Conservation (phyloP, 2,329 filamentous ascomycete species). For the Cercospora janseana region DNA sequence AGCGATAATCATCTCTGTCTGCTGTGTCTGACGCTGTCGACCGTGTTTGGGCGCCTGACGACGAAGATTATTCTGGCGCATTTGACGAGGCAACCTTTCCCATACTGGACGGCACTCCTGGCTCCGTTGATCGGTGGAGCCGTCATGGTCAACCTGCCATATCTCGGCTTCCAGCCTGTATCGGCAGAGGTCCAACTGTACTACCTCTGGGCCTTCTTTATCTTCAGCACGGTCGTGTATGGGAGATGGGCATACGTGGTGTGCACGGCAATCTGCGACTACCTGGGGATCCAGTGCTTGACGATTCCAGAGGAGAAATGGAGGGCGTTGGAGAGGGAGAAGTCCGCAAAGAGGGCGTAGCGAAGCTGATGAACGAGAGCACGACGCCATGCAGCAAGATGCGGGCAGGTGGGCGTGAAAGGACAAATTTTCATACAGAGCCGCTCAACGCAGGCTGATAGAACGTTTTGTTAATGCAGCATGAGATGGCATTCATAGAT, state of each 20-base stretch:
- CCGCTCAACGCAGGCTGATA: constrained; percentile 10
- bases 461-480: neutral
- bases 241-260: constrained; percentile 90
- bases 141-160: constrained; percentile 76
- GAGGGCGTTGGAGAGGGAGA: constrained; percentile 32
- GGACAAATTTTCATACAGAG: neutral
- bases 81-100: constrained; percentile 88
- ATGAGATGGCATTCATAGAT: neutral
- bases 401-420: neutral
- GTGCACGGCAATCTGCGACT: constrained; percentile 86
- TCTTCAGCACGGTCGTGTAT: constrained; percentile 82
- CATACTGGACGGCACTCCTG: constrained; percentile 92
- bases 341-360: constrained; percentile 13
- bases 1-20: constrained; percentile 83
- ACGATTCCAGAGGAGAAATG: constrained; percentile 62
- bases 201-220: constrained; percentile 81
- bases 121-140: constrained; percentile 83
- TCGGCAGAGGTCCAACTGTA: constrained; percentile 63
- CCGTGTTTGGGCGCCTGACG: constrained; percentile 96
- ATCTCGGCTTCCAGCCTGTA: constrained; percentile 67
- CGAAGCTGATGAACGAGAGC: neutral
- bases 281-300: constrained; percentile 88
- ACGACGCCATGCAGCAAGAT: neutral
- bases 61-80: constrained; percentile 99
- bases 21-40: constrained; percentile 91